Evolutionary conservation across 495 filamentous ascomycete species (phyloP).

Genomic region (Aspergillus sclerotiicarbonarius): DNA sequence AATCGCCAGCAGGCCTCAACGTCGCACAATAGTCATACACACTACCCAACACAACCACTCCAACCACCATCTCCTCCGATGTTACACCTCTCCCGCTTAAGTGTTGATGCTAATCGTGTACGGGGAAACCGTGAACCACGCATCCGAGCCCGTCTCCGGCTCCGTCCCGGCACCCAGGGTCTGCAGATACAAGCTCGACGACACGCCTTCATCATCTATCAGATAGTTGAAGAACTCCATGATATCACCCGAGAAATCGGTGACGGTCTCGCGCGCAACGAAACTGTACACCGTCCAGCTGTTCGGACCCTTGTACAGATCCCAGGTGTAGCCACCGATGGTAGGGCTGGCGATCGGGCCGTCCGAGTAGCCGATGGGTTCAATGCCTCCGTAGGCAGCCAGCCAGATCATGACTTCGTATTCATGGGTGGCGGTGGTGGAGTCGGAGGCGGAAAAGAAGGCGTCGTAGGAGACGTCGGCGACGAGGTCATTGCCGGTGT

Average conservation of each 20-base stretch:
- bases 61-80: background rate
- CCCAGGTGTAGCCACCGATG: slow-evolving; percentile 1
- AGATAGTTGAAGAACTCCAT: slow-evolving; percentile 25
- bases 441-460: slow-evolving; percentile 1
- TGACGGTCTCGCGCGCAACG: slow-evolving; percentile 1
- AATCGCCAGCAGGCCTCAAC: too few species aligned
- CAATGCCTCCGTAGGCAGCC: slow-evolving; percentile 2
- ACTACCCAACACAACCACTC: too few species aligned
- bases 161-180: slow-evolving; percentile 24
- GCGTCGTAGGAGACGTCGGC: slow-evolving; percentile 6
- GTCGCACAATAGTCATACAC: too few species aligned
- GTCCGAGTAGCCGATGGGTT: background rate
- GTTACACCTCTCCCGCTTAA: background rate
- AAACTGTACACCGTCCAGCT: slow-evolving; percentile 3
- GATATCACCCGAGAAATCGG: slow-evolving; percentile 16
- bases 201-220: slow-evolving; percentile 14
- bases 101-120: slow-evolving; percentile 11
- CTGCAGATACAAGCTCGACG: slow-evolving; percentile 14
- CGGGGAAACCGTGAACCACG: slow-evolving; percentile 11
- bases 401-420: slow-evolving; percentile 8
- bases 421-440: background rate
- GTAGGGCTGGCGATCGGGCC: background rate
- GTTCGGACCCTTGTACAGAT: slow-evolving; percentile 4
- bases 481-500: background rate
- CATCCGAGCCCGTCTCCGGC: slow-evolving; percentile 13